A percentile compares a stretch with the other conserved stretches of the same genome.
Evolutionary conservation across 768 basidiomycete genomes (phyloP).

Genomic region (Boletus pseudopeckii): DNA sequence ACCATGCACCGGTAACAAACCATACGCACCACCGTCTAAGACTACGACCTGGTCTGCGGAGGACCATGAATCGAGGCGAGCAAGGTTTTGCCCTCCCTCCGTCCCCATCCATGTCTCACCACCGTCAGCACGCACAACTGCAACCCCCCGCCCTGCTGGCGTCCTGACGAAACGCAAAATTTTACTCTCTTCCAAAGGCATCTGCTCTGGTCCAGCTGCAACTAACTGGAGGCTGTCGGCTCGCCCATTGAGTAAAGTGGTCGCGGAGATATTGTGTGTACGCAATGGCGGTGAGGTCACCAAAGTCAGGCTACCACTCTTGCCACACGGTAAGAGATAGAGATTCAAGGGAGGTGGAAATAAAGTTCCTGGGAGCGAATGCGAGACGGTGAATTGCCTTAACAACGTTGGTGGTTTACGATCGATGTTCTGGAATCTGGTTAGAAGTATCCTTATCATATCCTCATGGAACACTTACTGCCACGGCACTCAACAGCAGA

Average conservation of each 20-base stretch:
- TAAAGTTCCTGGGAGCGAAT: conserved; percentile 51
- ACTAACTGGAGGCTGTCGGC: conserved; percentile 49
- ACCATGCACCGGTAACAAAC: background rate
- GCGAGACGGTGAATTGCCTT: conserved; percentile 69
- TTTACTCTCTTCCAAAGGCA: conserved; percentile 46
- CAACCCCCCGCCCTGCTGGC: conserved; percentile 74
- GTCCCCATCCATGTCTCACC: conserved; percentile 64
- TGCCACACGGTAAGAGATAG: conserved; percentile 48
- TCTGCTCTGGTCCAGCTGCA: conserved; percentile 39
- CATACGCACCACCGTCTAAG: conserved; percentile 54
- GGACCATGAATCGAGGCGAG: conserved; percentile 49
- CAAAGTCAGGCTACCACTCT: conserved; percentile 47
- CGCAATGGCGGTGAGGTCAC: conserved; percentile 66
- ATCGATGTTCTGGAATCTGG: conserved; percentile 70
- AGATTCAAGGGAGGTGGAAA: conserved; percentile 48
- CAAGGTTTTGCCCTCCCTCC: conserved; percentile 45
- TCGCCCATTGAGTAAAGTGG: conserved; percentile 60
- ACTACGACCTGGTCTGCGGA: conserved; percentile 67
- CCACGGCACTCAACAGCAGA: conserved; percentile 67
- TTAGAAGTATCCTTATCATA: conserved; percentile 1
- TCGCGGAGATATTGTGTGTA: conserved; percentile 54
- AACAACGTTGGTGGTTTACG: conserved; percentile 81
- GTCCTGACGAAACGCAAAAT: conserved; percentile 70
- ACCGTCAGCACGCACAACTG: conserved; percentile 54
- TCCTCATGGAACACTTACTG: conserved; percentile 44